These are phyloP conservation scores for Betula pendula DNA, from an alignment of 306 rosid species.

Conservation along the genomic window DNA sequence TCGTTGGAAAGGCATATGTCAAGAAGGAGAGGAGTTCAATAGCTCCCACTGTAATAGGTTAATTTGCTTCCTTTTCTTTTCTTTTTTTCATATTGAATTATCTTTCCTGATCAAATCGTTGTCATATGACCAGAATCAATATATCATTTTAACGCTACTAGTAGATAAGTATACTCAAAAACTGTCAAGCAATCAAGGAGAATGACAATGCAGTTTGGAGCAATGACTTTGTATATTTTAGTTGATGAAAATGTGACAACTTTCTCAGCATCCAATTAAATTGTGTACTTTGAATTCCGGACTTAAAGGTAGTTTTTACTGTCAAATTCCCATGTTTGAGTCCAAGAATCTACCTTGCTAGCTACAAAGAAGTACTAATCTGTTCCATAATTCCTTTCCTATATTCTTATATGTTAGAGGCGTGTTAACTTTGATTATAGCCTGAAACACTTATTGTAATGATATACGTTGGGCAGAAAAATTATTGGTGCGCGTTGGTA, in stretches of 20 bases:
- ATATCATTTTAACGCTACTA: background rate
- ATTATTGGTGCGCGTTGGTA: conserved; percentile 75
- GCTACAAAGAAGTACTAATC: background rate
- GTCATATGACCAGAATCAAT: background rate
- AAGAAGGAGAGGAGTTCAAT: conserved; percentile 52
- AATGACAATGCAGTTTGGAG: background rate
- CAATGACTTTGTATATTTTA: background rate
- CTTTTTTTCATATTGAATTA: background rate
- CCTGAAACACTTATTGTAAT: background rate
- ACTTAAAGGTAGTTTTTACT: background rate
- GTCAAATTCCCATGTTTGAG: background rate
- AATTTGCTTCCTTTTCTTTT: background rate
- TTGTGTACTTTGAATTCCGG: background rate
- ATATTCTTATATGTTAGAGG: background rate
- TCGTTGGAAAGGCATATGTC: conserved; percentile 59
- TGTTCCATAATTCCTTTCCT: background rate
- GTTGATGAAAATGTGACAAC: background rate
- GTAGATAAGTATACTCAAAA: background rate
- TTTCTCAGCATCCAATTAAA: background rate
- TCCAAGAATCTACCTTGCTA: background rate
- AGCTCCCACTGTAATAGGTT: conserved; percentile 53
- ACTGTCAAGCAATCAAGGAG: background rate
- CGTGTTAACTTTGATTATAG: background rate
- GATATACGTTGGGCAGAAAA: conserved; percentile 43
- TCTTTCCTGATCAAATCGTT: background rate